phyloP scores from a whole-genome alignment of 306 rosid species.

The Cicer chorassanicum region DNA sequence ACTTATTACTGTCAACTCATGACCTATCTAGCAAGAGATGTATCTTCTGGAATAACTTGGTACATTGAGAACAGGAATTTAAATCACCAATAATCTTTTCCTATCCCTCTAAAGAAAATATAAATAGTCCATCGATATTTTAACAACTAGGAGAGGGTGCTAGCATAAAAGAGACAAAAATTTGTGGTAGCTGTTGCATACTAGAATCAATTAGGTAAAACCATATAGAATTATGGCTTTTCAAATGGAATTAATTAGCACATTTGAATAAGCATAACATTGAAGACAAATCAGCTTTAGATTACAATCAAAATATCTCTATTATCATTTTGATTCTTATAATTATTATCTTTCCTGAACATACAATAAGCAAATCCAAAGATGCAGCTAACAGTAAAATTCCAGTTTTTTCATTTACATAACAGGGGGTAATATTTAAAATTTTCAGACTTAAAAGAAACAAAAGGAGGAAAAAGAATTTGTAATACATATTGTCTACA shows the following conservation, averaged over 20 bases:
- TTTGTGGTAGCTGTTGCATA: neutral
- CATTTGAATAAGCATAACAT: neutral
- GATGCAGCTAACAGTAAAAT: neutral
- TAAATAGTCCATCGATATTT: neutral
- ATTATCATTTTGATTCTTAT: neutral
- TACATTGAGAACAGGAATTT: neutral
- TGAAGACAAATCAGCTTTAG: neutral
- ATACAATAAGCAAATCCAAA: slow-evolving; percentile 8
- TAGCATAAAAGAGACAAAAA: neutral
- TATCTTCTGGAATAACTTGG: neutral
- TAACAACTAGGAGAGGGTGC: neutral
- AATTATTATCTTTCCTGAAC: slow-evolving; percentile 1
- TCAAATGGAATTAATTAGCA: neutral
- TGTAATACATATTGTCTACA: too few species aligned
- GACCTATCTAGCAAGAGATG: neutral
- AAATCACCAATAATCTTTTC: slow-evolving; percentile 1
- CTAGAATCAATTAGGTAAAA: neutral
- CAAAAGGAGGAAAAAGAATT: neutral
- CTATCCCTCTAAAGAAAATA: neutral
- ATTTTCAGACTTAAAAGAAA: too few species aligned
- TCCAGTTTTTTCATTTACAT: neutral
- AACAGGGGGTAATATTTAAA: neutral
- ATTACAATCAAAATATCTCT: neutral
- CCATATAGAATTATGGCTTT: neutral
- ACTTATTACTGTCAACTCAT: neutral